A percentile compares a stretch with the other conserved stretches of the same genome.
Conservation (phyloP, 306 rosid species). For the Quillaja saponaria region DNA sequence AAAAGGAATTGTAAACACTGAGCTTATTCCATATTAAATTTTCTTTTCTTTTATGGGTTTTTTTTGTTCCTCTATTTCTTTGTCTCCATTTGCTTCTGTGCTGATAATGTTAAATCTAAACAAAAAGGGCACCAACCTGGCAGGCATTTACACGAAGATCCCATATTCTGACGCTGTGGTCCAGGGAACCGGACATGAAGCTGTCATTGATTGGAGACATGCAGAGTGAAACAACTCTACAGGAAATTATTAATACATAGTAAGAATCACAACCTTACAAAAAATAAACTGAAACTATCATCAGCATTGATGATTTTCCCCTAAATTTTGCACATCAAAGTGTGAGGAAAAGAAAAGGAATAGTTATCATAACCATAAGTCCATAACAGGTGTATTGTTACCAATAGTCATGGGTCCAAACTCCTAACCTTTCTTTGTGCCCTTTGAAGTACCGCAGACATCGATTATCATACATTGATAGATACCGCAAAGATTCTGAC, state of each 20-base stretch:
- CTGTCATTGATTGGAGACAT: slow-evolving; percentile 98
- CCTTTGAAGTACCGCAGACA: slow-evolving; percentile 94
- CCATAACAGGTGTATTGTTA: too few relatives aligned
- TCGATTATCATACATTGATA: slow-evolving; percentile 91
- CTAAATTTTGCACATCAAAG: too few relatives aligned
- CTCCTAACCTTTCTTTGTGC: slow-evolving; percentile 79
- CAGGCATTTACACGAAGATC: slow-evolving; percentile 98
- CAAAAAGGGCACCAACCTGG: slow-evolving; percentile 59
- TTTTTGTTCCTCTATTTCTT: neutral
- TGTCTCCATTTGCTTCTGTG: too few relatives aligned
- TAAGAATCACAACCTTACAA: too few relatives aligned
- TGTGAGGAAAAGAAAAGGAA: too few relatives aligned
- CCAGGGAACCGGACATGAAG: slow-evolving; percentile 97
- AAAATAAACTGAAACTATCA: too few relatives aligned
- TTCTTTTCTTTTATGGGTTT: neutral
- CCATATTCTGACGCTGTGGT: slow-evolving; percentile 94
- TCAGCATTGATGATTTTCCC: too few relatives aligned
- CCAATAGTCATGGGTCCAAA: slow-evolving; percentile 25
- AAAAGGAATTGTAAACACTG: too few relatives aligned
- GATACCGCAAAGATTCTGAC: slow-evolving; percentile 82
- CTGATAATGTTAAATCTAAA: slow-evolving; percentile 5
- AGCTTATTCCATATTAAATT: neutral
- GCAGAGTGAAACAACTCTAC: slow-evolving; percentile 89
- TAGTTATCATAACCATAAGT: too few relatives aligned
- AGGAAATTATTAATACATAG: slow-evolving; percentile 14